phyloP scores from a whole-genome alignment of 495 filamentous ascomycete species.

The Trichocladium uniseriatum region DNA sequence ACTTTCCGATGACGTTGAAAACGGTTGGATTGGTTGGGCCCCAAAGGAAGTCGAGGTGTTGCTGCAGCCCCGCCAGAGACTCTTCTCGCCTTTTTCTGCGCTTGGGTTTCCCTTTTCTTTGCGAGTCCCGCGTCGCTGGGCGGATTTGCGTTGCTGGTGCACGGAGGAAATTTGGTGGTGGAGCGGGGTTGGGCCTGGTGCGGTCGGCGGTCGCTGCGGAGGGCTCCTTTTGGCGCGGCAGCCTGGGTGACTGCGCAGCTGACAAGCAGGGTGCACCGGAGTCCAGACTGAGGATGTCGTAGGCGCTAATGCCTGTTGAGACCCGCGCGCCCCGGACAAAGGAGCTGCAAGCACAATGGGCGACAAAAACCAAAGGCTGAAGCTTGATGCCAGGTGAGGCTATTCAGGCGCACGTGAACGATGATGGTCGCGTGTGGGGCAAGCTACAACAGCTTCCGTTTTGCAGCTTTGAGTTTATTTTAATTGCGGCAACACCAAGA shows the following conservation, averaged over 20 bases:
- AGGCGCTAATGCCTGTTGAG: no score
- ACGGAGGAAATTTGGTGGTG: conserved; percentile 21
- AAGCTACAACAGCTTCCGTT: no score
- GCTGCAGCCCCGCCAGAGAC: conserved; percentile 4
- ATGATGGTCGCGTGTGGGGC: no score
- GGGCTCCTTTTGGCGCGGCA: conserved; percentile 14
- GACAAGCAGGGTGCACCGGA: background rate
- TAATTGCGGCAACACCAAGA: no score
- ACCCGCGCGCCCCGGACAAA: no score
- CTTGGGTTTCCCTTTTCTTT: conserved; percentile 9
- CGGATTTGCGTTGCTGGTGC: conserved; percentile 14
- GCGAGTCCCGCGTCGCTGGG: conserved; percentile 10
- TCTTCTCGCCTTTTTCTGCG: conserved; percentile 1
- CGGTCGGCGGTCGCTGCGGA: conserved; percentile 4
- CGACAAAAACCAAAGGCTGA: no score
- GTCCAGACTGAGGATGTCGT: no score
- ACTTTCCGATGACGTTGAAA: conserved; percentile 11
- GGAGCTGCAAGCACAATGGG: no score
- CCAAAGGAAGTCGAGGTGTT: background rate
- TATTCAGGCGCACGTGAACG: no score
- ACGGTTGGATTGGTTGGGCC: background rate
- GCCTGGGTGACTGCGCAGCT: conserved; percentile 13
- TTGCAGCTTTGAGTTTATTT: no score
- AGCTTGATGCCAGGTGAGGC: no score
- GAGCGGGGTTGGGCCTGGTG: conserved; percentile 16